phyloP scores from a whole-genome alignment of 2,329 filamentous ascomycete species.

The Anisogramma anomala region DNA sequence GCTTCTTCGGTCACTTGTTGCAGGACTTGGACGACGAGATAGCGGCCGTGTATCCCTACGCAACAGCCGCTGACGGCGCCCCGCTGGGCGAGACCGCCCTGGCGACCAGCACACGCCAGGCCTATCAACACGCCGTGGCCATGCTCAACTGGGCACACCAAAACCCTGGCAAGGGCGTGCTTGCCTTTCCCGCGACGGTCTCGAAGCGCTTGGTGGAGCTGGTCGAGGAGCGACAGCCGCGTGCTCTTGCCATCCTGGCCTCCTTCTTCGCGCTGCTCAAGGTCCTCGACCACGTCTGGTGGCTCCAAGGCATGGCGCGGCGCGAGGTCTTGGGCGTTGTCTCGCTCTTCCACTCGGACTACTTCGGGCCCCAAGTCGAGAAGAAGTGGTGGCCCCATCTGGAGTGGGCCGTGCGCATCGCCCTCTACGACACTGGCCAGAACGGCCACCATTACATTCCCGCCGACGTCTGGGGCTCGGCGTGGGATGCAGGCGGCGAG shows the following conservation, averaged over 20 bases:
- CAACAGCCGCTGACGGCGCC: slow-evolving; percentile 14
- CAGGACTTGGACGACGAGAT: slow-evolving; percentile 47
- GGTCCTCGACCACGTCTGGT: slow-evolving; percentile 53
- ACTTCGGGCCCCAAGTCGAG: slow-evolving; percentile 27
- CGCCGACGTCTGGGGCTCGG: slow-evolving; percentile 44
- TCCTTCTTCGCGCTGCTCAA: slow-evolving; percentile 57
- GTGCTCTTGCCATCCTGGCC: slow-evolving; percentile 51
- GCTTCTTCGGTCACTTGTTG: slow-evolving; percentile 51
- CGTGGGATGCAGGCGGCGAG: slow-evolving; percentile 34
- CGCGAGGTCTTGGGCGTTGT: slow-evolving; percentile 55
- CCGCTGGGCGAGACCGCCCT: slow-evolving; percentile 15
- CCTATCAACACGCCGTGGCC: slow-evolving; percentile 53
- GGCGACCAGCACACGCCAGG: slow-evolving; percentile 34
- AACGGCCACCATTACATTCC: slow-evolving; percentile 38
- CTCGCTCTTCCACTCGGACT: slow-evolving; percentile 45
- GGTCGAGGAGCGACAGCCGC: slow-evolving; percentile 46
- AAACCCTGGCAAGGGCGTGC: slow-evolving; percentile 45
- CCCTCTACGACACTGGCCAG: slow-evolving; percentile 40
- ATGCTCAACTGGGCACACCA: slow-evolving; percentile 56
- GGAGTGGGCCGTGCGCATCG: slow-evolving; percentile 49
- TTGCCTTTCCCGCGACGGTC: slow-evolving; percentile 54
- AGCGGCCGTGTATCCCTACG: slow-evolving; percentile 18
- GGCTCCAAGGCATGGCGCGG: slow-evolving; percentile 55
- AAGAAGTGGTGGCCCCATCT: slow-evolving; percentile 48
- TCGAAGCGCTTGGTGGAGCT: slow-evolving; percentile 49